Percentiles rank a stretch among this genome's conserved stretches.
phyloP scores from a whole-genome alignment of 1,284 basidiomycete genomes.

The Pascua sp. region DNA sequence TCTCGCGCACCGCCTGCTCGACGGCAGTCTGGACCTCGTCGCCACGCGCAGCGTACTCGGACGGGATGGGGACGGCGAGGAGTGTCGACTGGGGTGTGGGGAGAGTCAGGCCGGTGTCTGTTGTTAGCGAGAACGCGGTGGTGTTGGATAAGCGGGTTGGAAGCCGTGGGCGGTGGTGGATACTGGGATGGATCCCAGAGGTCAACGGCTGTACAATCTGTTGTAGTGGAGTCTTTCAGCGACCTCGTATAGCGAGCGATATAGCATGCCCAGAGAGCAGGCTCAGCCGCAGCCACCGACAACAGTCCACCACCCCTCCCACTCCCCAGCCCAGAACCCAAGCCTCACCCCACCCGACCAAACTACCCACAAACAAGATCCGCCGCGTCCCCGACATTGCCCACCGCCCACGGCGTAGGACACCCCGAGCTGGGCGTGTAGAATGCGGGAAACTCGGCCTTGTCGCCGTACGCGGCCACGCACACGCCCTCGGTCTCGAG shows the following conservation, averaged over 20 bases:
- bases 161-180: neutral
- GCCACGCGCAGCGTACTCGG: constrained; percentile 66
- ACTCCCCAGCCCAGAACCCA: too few species aligned
- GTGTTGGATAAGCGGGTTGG: neutral
- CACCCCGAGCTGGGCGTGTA: constrained; percentile 81
- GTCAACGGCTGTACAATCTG: too few species aligned
- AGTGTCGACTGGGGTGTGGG: constrained; percentile 54
- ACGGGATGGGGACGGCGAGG: constrained; percentile 88
- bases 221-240: neutral
- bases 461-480: constrained; percentile 72
- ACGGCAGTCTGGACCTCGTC: constrained; percentile 72
- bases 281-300: too few species aligned
- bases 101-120: constrained; percentile 43
- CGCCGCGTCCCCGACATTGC: constrained; percentile 19
- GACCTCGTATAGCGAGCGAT: neutral
- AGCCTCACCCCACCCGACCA: too few species aligned
- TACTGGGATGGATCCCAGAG: neutral
- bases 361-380: constrained; percentile 14
- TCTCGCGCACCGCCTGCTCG: constrained; percentile 79
- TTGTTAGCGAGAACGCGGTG: neutral
- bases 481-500: constrained; percentile 96
- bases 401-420: constrained; percentile 16
- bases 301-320: too few species aligned
- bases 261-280: too few species aligned
- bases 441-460: constrained; percentile 84